Conservation (phyloP, 2,329 filamentous ascomycete species). For the Botrytis deweyae region DNA sequence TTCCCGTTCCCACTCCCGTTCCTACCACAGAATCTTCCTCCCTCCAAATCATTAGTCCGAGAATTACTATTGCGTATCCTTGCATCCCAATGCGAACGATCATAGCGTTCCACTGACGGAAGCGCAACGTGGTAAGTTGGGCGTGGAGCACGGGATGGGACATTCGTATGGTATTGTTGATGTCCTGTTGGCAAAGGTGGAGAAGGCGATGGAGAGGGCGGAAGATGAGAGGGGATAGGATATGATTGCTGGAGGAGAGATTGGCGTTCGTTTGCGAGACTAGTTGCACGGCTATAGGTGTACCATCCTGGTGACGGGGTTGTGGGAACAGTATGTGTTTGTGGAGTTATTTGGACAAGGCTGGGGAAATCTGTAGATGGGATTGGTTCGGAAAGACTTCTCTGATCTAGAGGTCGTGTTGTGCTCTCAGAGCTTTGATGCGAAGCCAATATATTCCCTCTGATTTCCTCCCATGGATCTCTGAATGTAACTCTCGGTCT, state of each 20-base stretch:
- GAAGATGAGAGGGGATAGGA: neutral
- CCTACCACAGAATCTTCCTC: neutral
- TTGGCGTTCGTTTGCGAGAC: neutral
- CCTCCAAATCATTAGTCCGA: neutral
- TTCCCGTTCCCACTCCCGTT: neutral
- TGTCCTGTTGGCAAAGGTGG: neutral
- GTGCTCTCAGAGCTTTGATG: neutral
- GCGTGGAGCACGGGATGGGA: neutral
- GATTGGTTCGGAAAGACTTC: neutral
- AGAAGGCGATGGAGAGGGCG: neutral
- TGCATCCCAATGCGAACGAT: slow-evolving; percentile 12
- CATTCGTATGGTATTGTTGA: neutral
- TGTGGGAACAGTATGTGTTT: neutral
- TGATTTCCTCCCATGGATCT: slow-evolving; percentile 1
- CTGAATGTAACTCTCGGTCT: neutral
- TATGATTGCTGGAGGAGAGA: neutral
- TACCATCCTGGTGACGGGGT: neutral
- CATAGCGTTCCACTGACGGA: neutral
- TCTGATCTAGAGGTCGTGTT: neutral
- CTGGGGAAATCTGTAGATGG: neutral
- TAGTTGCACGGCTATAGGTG: neutral
- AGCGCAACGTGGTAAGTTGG: neutral
- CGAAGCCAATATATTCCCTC: neutral
- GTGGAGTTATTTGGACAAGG: neutral
- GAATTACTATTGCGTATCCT: neutral